phyloP scores from a whole-genome alignment of 108 stramenopile genomes.

The Cyclotella distinguenda region DNA sequence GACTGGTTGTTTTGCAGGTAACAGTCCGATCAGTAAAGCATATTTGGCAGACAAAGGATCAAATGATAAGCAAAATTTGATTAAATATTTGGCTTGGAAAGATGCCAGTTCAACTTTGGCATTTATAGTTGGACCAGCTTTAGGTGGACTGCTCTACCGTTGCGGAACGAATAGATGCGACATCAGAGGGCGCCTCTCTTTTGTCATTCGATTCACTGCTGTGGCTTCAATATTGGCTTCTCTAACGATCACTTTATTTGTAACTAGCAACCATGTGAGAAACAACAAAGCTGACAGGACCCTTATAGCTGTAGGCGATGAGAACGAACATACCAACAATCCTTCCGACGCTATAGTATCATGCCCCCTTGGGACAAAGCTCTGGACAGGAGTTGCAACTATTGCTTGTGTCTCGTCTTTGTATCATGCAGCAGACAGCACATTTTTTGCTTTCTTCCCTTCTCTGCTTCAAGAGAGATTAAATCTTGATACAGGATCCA shows the following conservation, averaged over 20 bases:
- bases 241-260: conserved; percentile 39
- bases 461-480: conserved; percentile 54
- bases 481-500: conserved; percentile 48
- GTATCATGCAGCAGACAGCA: conserved; percentile 72
- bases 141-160: conserved; percentile 65
- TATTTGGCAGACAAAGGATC: conserved; percentile 73
- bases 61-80: conserved; percentile 31
- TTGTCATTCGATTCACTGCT: conserved; percentile 64
- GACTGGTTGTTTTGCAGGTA: conserved; percentile 72
- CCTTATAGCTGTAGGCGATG: background rate
- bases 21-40: conserved; percentile 73
- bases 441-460: conserved; percentile 80
- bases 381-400: conserved; percentile 78
- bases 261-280: conserved; percentile 21
- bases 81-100: conserved; percentile 62
- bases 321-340: conserved; percentile 1
- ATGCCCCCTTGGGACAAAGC: conserved; percentile 64
- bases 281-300: background rate
- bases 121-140: conserved; percentile 68
- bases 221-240: conserved; percentile 62
- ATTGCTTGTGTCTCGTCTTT: conserved; percentile 65
- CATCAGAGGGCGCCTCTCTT: conserved; percentile 47
- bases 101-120: conserved; percentile 77
- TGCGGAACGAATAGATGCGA: conserved; percentile 17
- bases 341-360: conserved; percentile 46